Percentiles rank a stretch among this genome's conserved stretches.
Evolutionary conservation across 2,329 filamentous ascomycete species (phyloP).

Genomic region (Arthrinium puccinioides): DNA sequence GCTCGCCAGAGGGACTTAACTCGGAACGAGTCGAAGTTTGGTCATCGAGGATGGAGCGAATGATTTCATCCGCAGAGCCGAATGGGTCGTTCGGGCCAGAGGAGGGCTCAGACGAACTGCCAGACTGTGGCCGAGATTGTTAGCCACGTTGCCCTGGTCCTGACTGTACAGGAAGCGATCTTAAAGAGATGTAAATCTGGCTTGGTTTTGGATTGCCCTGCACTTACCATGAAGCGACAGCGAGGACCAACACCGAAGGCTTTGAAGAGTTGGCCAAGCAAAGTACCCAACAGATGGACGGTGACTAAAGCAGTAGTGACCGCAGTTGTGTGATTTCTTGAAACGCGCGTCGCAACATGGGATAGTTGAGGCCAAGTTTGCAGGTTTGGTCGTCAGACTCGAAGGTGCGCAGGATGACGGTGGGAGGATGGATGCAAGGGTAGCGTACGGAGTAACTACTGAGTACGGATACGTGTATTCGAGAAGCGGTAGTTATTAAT

Average conservation of each 20-base stretch:
- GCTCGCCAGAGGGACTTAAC: conserved; percentile 34
- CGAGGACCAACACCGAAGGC: conserved; percentile 2
- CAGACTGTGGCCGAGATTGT: conserved; percentile 19
- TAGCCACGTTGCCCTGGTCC: background rate
- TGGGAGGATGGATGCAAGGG: too few species aligned
- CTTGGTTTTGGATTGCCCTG: background rate
- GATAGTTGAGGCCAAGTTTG: too few species aligned
- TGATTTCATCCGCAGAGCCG: conserved; percentile 22
- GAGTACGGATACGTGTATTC: too few species aligned
- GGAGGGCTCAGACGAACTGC: conserved; percentile 18
- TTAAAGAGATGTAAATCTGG: background rate
- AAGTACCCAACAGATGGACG: too few species aligned
- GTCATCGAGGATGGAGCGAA: conserved; percentile 32
- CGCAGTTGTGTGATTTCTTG: too few species aligned
- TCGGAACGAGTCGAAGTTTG: conserved; percentile 23
- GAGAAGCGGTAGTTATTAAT: too few species aligned
- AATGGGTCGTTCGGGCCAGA: conserved; percentile 16
- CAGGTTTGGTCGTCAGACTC: too few species aligned
- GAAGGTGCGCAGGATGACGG: too few species aligned
- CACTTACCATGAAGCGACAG: conserved; percentile 4
- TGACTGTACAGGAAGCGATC: conserved; percentile 5
- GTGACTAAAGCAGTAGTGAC: too few species aligned
- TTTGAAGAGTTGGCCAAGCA: too few species aligned
- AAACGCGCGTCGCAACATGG: too few species aligned
- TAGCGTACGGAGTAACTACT: too few species aligned